Conservation (phyloP, 352 stramenopile genomes). For the Pythium plurisporium region DNA sequence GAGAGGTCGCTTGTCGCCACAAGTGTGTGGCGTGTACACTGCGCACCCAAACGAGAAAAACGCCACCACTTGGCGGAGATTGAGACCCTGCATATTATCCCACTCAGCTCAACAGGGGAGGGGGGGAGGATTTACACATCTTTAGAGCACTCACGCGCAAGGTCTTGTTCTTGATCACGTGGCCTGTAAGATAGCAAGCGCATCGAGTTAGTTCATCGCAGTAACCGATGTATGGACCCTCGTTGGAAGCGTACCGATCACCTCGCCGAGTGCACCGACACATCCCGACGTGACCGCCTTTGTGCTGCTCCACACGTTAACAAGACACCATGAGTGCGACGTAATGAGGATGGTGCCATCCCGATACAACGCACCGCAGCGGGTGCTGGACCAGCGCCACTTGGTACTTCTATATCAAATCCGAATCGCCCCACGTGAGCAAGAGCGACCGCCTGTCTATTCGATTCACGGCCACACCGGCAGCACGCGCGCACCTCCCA, state of each 20-base stretch:
- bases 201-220: neutral
- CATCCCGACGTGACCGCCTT: constrained; percentile 61
- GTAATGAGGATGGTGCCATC: neutral
- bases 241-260: constrained; percentile 61
- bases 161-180: constrained; percentile 67
- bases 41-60: constrained; percentile 66
- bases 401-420: constrained; percentile 48
- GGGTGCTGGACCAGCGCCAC: constrained; percentile 43
- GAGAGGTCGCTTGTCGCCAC: neutral
- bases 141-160: constrained; percentile 32
- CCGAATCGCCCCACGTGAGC: neutral
- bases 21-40: neutral
- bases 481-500: constrained; percentile 18
- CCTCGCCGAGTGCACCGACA: constrained; percentile 60
- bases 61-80: constrained; percentile 55
- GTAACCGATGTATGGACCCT: neutral
- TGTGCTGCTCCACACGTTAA: constrained; percentile 31
- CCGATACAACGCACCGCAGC: constrained; percentile 36
- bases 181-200: constrained; percentile 23
- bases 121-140: neutral
- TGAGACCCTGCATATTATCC: constrained; percentile 37
- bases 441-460: neutral
- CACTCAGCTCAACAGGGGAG: neutral
- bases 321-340: neutral
- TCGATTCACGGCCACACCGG: neutral